Base-by-base conservation (phyloP, 2,329 filamentous ascomycete genomes). In the Dactylonectria macrodidyma region DNA sequence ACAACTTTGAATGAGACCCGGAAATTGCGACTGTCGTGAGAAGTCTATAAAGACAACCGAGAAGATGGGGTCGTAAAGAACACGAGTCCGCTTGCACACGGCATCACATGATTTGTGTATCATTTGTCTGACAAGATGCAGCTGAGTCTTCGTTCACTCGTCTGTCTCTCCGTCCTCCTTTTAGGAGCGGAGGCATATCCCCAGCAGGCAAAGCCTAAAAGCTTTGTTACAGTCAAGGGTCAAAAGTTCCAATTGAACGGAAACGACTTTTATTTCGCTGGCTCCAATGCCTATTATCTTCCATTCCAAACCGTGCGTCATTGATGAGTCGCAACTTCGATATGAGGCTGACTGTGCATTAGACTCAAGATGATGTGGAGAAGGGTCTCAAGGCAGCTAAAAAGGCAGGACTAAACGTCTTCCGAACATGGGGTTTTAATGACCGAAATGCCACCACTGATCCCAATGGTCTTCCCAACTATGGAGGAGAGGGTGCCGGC, bases 351-450 rank as follows among this genome's bases (percentile, higher is more conserved):
- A 65, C 24, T 3, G 4, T 3, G 1, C 70, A 73, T 85, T 48
- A 86, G 82, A 72, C 85, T 63, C 82, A 88, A 68, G 81, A 78
- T 8, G 88, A 91, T 73, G 84, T 90, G 14, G 87, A 90, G 70
- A 79, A 80, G 16, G 79, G 82, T 9, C 78, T 88, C 48, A 78
- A 82, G 60, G 82, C 87, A 71, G 76, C 89, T 12, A 75, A 81
- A 52, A 71, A 80, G 46, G 84, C 87, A 2, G 87, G 87, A 0
- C 84, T 86, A 67, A 89, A 88, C 75, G 86, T 91, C 66, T 81
- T 90, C 38, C 84, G 89, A 16, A 83, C 90, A 55, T 90, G 89
- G 89, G 88, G 88, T 4, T 91, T 91, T 81, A 90, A 90, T 79
- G 88, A 90, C 70, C 86, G 89, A 14, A 88, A 81, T 5, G 70